A percentile compares a stretch with the other conserved stretches of the same genome.
Evolutionary conservation across 495 filamentous ascomycete species (phyloP).

Genomic region (Penicillium diatomitis): DNA sequence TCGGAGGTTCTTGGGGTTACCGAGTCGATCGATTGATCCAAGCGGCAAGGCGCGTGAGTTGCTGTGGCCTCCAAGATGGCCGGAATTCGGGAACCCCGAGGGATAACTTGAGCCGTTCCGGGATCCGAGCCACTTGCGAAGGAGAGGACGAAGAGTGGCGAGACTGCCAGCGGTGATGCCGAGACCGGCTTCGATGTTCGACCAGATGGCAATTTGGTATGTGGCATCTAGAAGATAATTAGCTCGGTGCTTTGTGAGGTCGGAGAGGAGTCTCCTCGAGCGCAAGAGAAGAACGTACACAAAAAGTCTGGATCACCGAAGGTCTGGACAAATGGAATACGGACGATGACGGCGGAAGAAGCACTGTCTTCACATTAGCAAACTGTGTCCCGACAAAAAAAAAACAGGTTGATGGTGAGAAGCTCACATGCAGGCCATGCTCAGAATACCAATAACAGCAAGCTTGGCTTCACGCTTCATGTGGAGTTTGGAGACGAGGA

Average conservation of each 20-base stretch:
- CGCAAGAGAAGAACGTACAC: slow-evolving; percentile 15
- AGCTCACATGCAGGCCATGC: slow-evolving; percentile 38
- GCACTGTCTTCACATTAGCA: slow-evolving; percentile 13
- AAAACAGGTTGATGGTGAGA: not conserved
- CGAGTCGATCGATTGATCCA: slow-evolving; percentile 21
- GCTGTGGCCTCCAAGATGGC: slow-evolving; percentile 10
- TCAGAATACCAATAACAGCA: slow-evolving; percentile 31
- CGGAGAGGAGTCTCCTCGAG: not conserved
- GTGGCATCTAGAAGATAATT: slow-evolving; percentile 24
- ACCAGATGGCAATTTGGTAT: slow-evolving; percentile 37
- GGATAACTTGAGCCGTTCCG: slow-evolving; percentile 14
- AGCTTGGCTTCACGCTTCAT: slow-evolving; percentile 31
- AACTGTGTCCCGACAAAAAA: too few relatives aligned
- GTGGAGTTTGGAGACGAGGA: slow-evolving; percentile 27
- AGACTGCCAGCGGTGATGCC: slow-evolving; percentile 40
- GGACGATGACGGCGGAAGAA: slow-evolving; percentile 32
- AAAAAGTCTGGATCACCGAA: slow-evolving; percentile 31
- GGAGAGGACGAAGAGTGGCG: slow-evolving; percentile 38
- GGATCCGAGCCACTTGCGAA: slow-evolving; percentile 28
- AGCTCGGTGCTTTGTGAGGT: not conserved
- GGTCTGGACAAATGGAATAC: slow-evolving; percentile 31
- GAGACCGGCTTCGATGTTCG: slow-evolving; percentile 33
- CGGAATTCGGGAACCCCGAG: slow-evolving; percentile 18
- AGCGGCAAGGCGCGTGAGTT: slow-evolving; percentile 18
- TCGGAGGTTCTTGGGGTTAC: slow-evolving; percentile 12